Evolutionary conservation across 441 rosid species (phyloP).

Genomic region (Flueggea neowawraea): DNA sequence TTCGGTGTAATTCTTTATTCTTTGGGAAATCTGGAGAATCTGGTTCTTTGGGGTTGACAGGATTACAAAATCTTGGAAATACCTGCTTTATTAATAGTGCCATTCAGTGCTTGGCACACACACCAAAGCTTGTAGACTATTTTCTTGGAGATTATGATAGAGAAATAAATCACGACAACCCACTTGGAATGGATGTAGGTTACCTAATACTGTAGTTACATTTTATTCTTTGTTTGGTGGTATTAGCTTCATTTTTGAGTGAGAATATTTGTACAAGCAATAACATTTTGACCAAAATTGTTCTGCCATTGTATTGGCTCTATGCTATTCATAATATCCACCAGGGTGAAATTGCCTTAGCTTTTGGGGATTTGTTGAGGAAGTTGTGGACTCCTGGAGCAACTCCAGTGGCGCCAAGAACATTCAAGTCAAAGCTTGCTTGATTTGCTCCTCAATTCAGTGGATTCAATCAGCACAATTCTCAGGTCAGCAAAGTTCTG

Average conservation of each 20-base stretch:
- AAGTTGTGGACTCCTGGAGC: constrained; percentile 73
- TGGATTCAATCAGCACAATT: constrained; percentile 83
- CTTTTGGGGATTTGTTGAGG: constrained; percentile 67
- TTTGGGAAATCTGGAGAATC: constrained; percentile 35
- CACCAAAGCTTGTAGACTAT: constrained; percentile 67
- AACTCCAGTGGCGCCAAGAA: constrained; percentile 54
- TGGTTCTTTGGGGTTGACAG: constrained; percentile 58
- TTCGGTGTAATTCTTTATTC: constrained; percentile 23
- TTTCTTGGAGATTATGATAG: constrained; percentile 60
- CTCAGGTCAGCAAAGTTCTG: constrained; percentile 46
- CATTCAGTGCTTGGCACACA: constrained; percentile 67
- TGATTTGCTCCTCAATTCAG: constrained; percentile 70
- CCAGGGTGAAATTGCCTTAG: constrained; percentile 72
- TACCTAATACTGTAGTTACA: neutral
- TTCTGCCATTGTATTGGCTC: neutral
- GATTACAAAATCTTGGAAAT: constrained; percentile 73
- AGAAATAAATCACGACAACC: constrained; percentile 61
- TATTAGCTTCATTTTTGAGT: neutral
- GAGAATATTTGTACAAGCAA: neutral
- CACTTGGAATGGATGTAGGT: constrained; percentile 64
- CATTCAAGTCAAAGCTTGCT: constrained; percentile 66
- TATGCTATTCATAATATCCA: constrained; percentile 3
- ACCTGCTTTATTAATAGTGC: constrained; percentile 84
- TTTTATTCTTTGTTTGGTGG: neutral
- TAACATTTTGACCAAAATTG: neutral